Percentiles rank a stretch among this genome's conserved stretches.
Evolutionary conservation across 202 grass and related monocot genomes (phyloP).

Genomic region (Setaria viridis): DNA sequence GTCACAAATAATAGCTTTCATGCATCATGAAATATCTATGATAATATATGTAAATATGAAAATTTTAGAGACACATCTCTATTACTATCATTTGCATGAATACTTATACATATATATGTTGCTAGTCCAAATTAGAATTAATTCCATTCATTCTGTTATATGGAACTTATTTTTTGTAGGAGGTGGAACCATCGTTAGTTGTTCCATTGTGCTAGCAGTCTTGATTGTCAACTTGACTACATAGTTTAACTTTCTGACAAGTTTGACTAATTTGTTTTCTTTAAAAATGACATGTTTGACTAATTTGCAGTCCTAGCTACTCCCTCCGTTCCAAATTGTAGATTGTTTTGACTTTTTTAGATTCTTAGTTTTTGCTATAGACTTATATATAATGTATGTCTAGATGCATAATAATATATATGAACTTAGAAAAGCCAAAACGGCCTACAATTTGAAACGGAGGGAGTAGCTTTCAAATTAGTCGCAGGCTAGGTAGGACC

Average conservation of each 20-base stretch:
- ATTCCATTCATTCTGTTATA: not conserved
- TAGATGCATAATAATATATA: too few relatives aligned
- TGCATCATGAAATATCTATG: not conserved
- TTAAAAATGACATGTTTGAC: not conserved
- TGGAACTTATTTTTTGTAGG: not conserved
- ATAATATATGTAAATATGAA: not conserved
- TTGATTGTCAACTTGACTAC: not conserved
- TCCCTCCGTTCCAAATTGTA: too few relatives aligned
- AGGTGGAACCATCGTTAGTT: not conserved
- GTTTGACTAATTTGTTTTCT: not conserved
- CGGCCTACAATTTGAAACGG: too few relatives aligned
- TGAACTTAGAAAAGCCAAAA: too few relatives aligned
- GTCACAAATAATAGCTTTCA: not conserved
- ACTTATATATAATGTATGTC: too few relatives aligned
- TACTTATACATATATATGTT: not conserved
- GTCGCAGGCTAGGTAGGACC: too few relatives aligned
- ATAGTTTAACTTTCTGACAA: not conserved
- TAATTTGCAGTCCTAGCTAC: not conserved
- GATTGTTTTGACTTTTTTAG: too few relatives aligned
- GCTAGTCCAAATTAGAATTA: not conserved
- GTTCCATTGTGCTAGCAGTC: not conserved
- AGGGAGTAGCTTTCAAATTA: too few relatives aligned
- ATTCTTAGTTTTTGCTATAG: too few relatives aligned
- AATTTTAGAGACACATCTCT: not conserved
- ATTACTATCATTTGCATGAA: too few relatives aligned